Conservation (phyloP, 2,329 filamentous ascomycete genomes). For the Chalaropsis thielavioides region DNA sequence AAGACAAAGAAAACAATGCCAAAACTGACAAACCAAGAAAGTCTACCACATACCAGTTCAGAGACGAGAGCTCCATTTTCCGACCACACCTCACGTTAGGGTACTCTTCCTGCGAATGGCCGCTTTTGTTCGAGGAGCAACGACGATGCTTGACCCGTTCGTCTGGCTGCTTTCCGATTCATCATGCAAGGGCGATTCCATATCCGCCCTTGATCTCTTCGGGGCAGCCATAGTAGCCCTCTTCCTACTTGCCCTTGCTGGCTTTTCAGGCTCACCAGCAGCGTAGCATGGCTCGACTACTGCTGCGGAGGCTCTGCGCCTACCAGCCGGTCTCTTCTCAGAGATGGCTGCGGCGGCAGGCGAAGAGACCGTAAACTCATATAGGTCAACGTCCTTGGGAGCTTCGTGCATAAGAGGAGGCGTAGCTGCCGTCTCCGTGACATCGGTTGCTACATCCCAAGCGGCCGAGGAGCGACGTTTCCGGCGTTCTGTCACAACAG, state of each 20-base stretch:
- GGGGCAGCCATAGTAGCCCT: slow-evolving; percentile 15
- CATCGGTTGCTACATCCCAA: slow-evolving; percentile 3
- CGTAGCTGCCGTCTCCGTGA: not conserved
- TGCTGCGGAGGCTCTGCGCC: slow-evolving; percentile 14
- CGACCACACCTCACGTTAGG: slow-evolving; percentile 7
- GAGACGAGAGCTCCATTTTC: not conserved
- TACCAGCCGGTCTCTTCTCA: slow-evolving; percentile 20
- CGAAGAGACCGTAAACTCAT: slow-evolving; percentile 40
- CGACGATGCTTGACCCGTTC: not conserved
- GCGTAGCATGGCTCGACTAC: not conserved
- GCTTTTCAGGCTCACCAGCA: slow-evolving; percentile 7
- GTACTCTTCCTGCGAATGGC: slow-evolving; percentile 17
- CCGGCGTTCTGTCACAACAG: slow-evolving; percentile 28
- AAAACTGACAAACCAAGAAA: slow-evolving; percentile 3
- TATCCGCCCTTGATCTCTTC: slow-evolving; percentile 15
- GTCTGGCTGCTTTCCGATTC: slow-evolving; percentile 20
- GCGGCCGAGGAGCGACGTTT: slow-evolving; percentile 28
- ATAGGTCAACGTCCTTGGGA: slow-evolving; percentile 30
- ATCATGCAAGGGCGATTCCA: slow-evolving; percentile 15
- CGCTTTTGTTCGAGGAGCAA: slow-evolving; percentile 10
- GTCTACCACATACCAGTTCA: not conserved
- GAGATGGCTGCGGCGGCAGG: slow-evolving; percentile 22
- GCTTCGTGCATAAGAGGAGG: not conserved
- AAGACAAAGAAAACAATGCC: not conserved
- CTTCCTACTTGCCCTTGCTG: slow-evolving; percentile 5